Evolutionary conservation across 768 basidiomycete species (phyloP), one percentile per base, ranked within the genome.

Genomic region (Kwoniella sp.): DNA sequence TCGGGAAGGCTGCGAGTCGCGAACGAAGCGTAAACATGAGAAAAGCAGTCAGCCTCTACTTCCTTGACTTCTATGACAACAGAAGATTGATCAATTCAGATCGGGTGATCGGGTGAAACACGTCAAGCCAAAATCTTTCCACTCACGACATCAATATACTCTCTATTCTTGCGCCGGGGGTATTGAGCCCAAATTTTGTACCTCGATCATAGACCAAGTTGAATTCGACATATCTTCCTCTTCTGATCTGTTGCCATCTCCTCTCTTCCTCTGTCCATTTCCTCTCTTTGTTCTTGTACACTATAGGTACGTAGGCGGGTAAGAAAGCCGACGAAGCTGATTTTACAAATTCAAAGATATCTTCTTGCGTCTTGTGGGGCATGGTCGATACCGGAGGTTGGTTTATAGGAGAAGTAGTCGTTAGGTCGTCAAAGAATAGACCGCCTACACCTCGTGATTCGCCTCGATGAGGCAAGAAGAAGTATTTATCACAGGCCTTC

Each of bases 401-500:
- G 61, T 79, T 72, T n/a, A 80, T 76, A 33, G 85, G 85, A 54
- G 83, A 84, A 69, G 84, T 86, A 60, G 75, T 68, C 9, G 78
- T 79, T 5, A 98, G 86, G 77, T 99, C 96, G 78, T 98, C 96
- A 75, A 97, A 95, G 83, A 98, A 98, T 59, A 99, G 82, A 0
- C 96, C 96, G 30, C 96, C 96, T 53, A 99, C 81, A 3, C 96
- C 96, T 48, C 96, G 86, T 1, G 86, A 81, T 82, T 98, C 96
- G 22, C 65, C 64, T 12, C 96, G 87, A 79, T 98, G 96, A 19
- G 90, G 85, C 74, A 97, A 89, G 80, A 84, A 88, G 80, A 99
- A 99, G 82, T 99, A 99, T 78, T 94, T 88, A 81, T 98, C 96
- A 82, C 95, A 97, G 92, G 93, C 97, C 68, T 85, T 85, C 79